A percentile compares a stretch with the other conserved stretches of the same genome.
Conservation (phyloP, 805 yeast genomes). For the Zygoascus flipseniorum region DNA sequence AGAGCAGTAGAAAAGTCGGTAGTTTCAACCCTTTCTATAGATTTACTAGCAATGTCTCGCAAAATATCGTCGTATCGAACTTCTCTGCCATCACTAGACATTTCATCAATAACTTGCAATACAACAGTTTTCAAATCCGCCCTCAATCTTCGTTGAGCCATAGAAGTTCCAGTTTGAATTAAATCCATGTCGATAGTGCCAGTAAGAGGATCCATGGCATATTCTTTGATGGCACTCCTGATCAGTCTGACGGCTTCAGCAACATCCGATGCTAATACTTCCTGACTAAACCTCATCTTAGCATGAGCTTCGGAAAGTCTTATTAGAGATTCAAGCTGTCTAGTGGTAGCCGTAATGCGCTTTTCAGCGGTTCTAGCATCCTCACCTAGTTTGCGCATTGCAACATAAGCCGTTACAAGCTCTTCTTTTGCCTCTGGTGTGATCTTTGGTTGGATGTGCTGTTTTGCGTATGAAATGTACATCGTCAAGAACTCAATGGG, state of each 20-base stretch:
- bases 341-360: conserved; percentile 94
- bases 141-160: conserved; percentile 70
- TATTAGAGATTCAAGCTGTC: conserved; percentile 94
- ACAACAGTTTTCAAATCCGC: conserved; percentile 65
- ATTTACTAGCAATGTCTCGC: conserved; percentile 55
- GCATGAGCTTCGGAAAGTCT: conserved; percentile 96
- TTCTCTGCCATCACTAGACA: conserved; percentile 31
- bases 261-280: conserved; percentile 75
- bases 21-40: conserved; percentile 58
- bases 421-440: conserved; percentile 75
- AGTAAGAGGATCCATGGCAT: conserved; percentile 95
- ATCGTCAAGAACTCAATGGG: conserved; percentile 82
- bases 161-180: conserved; percentile 91
- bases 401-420: conserved; percentile 81
- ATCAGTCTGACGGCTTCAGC: conserved; percentile 89
- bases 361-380: conserved; percentile 78
- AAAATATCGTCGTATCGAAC: conserved; percentile 53
- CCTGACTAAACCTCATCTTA: conserved; percentile 72
- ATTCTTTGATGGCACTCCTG: conserved; percentile 89
- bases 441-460: conserved; percentile 68
- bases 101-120: conserved; percentile 39
- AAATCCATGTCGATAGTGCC: conserved; percentile 97
- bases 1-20: conserved; percentile 61
- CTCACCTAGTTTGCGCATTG: conserved; percentile 90
- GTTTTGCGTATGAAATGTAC: conserved; percentile 92